Conservation (phyloP, 2,329 filamentous ascomycete genomes). For the Botrytis cinerea region DNA sequence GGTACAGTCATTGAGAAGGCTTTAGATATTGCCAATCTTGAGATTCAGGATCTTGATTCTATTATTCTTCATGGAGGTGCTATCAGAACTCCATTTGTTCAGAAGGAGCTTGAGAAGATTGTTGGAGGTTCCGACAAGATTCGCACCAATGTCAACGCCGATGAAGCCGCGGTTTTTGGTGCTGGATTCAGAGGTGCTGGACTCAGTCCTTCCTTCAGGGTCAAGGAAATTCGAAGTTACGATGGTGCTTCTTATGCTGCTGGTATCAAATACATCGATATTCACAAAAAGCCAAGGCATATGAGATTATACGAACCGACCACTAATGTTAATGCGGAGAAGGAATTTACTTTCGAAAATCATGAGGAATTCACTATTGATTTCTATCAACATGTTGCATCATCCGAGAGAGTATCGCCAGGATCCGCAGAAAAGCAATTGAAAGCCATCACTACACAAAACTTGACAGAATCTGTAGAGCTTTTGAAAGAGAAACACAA, state of each 20-base stretch:
- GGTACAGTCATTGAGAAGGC: constrained; percentile 70
- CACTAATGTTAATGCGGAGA: constrained; percentile 74
- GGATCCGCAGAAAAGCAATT: constrained; percentile 60
- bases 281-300: constrained; percentile 69
- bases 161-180: constrained; percentile 94
- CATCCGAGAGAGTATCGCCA: constrained; percentile 45
- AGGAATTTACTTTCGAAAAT: constrained; percentile 83
- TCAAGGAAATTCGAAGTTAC: constrained; percentile 90
- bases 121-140: constrained; percentile 76
- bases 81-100: constrained; percentile 89
- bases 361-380: constrained; percentile 77
- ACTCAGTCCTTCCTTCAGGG: constrained; percentile 91
- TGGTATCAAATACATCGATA: constrained; percentile 71
- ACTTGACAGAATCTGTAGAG: constrained; percentile 81
- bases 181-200: constrained; percentile 92
- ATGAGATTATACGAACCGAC: constrained; percentile 82
- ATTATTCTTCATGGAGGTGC: constrained; percentile 92
- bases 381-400: constrained; percentile 73
- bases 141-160: constrained; percentile 91
- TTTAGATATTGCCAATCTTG: constrained; percentile 70
- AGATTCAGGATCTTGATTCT: constrained; percentile 76
- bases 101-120: constrained; percentile 79
- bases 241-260: constrained; percentile 75
- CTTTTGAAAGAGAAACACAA: constrained; percentile 76
- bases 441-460: constrained; percentile 71